Evolutionary conservation across 345 rosid genomes (phyloP).

Genomic region (Eucalyptus pumila): DNA sequence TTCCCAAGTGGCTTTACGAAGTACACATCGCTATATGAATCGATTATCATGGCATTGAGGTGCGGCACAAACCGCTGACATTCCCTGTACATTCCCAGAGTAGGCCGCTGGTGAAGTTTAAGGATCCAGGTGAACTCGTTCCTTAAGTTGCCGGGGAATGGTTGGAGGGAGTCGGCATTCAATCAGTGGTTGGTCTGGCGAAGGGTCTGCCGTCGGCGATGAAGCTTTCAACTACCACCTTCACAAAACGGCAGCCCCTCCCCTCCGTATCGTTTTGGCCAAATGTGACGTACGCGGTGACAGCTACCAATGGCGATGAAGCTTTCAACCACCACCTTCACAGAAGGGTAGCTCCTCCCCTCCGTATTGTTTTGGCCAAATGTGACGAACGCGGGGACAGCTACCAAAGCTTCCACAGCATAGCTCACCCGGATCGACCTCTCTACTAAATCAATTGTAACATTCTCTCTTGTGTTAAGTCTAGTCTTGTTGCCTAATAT

Average conservation of each 20-base stretch:
- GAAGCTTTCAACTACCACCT: too few relatives aligned
- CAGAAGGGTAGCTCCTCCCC: background rate
- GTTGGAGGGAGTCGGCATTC: background rate
- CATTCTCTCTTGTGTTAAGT: too few relatives aligned
- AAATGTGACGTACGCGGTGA: too few relatives aligned
- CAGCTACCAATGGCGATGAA: background rate
- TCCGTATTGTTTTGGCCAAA: background rate
- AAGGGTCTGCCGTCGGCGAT: background rate
- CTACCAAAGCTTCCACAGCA: background rate
- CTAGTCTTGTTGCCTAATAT: too few relatives aligned
- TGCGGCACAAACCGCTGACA: background rate
- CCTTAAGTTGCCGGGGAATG: background rate
- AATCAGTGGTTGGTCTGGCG: background rate
- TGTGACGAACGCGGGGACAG: background rate
- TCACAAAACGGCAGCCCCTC: too few relatives aligned
- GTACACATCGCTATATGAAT: background rate
- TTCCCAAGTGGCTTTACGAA: too few relatives aligned
- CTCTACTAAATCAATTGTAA: background rate
- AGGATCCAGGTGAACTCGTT: background rate
- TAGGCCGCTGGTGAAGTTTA: background rate
- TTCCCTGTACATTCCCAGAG: background rate
- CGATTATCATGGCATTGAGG: background rate
- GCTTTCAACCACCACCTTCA: background rate
- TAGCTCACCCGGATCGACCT: background rate
- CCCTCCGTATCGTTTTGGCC: too few relatives aligned